A percentile compares a stretch with the other conserved stretches of the same genome.
Conservation (phyloP, 805 yeast genomes). For the Starmerella lactis-condensi region DNA sequence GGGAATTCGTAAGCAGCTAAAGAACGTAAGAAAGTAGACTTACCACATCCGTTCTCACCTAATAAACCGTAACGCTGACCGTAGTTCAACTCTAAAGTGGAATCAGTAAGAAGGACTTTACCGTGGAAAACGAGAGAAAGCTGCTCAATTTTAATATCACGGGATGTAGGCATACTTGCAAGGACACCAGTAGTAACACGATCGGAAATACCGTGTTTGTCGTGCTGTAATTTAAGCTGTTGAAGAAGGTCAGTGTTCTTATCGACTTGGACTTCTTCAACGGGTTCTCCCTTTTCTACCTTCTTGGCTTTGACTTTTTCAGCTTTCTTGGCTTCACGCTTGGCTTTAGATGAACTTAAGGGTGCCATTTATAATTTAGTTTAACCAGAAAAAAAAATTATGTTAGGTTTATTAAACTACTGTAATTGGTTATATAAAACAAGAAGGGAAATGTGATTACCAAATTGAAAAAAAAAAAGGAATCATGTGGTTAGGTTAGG, state of each 20-base stretch:
- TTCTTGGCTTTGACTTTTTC: conserved; percentile 58
- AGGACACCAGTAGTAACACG: conserved; percentile 97
- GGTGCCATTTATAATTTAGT: conserved; percentile 4
- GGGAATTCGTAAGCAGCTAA: conserved; percentile 94
- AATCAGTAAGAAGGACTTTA: conserved; percentile 85
- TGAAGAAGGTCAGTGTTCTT: conserved; percentile 47
- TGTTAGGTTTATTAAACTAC: too few relatives aligned
- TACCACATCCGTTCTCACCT: conserved; percentile 99
- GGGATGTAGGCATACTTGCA: conserved; percentile 69
- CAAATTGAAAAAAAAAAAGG: too few relatives aligned
- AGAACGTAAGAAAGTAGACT: conserved; percentile 83
- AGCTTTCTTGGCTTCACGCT: conserved; percentile 92
- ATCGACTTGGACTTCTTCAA: conserved; percentile 27
- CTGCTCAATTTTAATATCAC: conserved; percentile 83
- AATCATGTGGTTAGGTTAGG: too few relatives aligned
- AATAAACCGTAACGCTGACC: conserved; percentile 95
- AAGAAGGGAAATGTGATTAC: too few relatives aligned
- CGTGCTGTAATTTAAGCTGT: conserved; percentile 80
- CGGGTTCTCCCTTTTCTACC: conserved; percentile 34
- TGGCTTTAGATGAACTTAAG: conserved; percentile 82
- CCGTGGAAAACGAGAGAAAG: conserved; percentile 92
- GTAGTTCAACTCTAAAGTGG: conserved; percentile 77
- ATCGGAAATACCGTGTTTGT: conserved; percentile 83
- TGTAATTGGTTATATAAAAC: too few relatives aligned
- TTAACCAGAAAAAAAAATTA: too few relatives aligned